These are phyloP conservation scores for Sporisorium iseilematis-ciliati DNA, from an alignment of 1,284 basidiomycete species.

Conservation along the genomic window DNA sequence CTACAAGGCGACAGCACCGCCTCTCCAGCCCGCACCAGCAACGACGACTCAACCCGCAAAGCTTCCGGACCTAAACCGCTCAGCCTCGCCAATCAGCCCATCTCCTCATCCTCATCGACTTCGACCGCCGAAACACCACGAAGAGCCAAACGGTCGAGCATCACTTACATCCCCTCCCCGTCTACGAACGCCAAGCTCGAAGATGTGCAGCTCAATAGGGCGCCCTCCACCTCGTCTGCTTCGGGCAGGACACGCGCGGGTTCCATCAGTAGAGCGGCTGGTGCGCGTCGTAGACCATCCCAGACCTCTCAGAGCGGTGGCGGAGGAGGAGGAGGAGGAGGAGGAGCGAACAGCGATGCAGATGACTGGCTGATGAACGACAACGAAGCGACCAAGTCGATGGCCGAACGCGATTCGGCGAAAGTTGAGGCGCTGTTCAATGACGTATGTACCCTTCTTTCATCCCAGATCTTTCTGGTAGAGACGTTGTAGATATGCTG, in stretches of 20 bases:
- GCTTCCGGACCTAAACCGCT: slow-evolving; percentile 34
- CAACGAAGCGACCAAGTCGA: slow-evolving; percentile 35
- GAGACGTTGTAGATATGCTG: neutral
- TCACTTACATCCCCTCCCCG: slow-evolving; percentile 46
- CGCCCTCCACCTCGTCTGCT: slow-evolving; percentile 17
- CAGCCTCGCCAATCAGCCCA: slow-evolving; percentile 25
- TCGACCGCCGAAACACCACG: slow-evolving; percentile 26
- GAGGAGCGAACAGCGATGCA: slow-evolving; percentile 16
- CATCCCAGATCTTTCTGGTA: too few species aligned
- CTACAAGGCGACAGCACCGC: slow-evolving; percentile 26
- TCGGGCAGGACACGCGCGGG: slow-evolving; percentile 18
- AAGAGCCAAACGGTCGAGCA: slow-evolving; percentile 35
- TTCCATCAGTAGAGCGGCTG: slow-evolving; percentile 23
- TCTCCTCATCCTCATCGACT: neutral
- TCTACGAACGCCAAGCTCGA: slow-evolving; percentile 19
- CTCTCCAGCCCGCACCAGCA: slow-evolving; percentile 11
- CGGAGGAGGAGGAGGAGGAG: neutral
- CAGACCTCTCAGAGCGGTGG: slow-evolving; percentile 21
- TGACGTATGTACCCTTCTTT: slow-evolving; percentile 43
- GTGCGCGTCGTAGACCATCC: slow-evolving; percentile 18
- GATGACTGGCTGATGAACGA: slow-evolving; percentile 58
- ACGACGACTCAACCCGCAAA: slow-evolving; percentile 12
- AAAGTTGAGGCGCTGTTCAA: slow-evolving; percentile 53
- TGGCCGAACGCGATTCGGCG: slow-evolving; percentile 50
- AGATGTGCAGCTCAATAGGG: slow-evolving; percentile 9